These are phyloP conservation scores for Candida fluviatilis DNA, from an alignment of 805 yeast species.

Conservation along the genomic window DNA sequence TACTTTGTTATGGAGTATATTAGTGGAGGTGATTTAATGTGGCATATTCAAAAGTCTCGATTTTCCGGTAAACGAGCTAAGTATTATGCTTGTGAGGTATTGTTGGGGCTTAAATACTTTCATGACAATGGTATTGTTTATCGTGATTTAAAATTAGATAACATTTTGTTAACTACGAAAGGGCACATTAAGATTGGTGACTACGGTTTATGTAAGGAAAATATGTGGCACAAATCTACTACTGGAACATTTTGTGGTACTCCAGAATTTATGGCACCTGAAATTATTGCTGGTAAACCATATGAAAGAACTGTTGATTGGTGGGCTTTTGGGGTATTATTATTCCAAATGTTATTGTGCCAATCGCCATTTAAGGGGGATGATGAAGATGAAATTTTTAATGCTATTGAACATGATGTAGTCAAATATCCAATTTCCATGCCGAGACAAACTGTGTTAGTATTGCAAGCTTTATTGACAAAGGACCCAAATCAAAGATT, in stretches of 20 bases:
- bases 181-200: conserved; percentile 98
- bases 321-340: conserved; percentile 99
- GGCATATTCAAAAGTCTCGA: conserved; percentile 94
- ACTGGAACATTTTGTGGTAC: conserved; percentile 98
- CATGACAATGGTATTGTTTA: conserved; percentile 95
- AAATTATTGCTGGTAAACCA: conserved; percentile 86
- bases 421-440: conserved; percentile 95
- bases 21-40: conserved; percentile 98
- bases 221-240: conserved; percentile 78
- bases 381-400: conserved; percentile 94
- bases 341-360: conserved; percentile 94
- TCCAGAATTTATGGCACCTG: conserved; percentile 99
- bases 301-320: conserved; percentile 96
- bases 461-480: conserved; percentile 84
- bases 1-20: conserved; percentile 98
- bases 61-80: conserved; percentile 90
- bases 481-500: conserved; percentile 82
- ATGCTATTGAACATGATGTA: conserved; percentile 94
- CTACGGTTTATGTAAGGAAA: conserved; percentile 95
- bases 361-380: conserved; percentile 98
- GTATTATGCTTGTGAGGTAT: conserved; percentile 95
- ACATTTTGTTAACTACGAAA: conserved; percentile 78
- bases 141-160: conserved; percentile 94
- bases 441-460: conserved; percentile 95
- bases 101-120: conserved; percentile 84